phyloP scores from a whole-genome alignment of 495 filamentous ascomycete genomes.

The Daldinia decipiens region DNA sequence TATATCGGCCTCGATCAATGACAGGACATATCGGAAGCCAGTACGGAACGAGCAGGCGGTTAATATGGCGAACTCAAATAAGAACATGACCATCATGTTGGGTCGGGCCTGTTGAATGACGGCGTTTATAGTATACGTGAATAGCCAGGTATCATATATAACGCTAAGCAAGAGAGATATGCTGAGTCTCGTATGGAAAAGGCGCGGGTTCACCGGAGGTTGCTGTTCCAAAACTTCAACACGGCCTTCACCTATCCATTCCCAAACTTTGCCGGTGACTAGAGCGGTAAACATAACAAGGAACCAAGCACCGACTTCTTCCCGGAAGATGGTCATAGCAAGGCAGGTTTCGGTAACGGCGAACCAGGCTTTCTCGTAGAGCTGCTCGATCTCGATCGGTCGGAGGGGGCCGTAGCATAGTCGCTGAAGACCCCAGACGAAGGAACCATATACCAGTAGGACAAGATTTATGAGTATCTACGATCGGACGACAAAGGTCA shows the following conservation, averaged over 20 bases:
- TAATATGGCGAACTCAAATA: conserved; percentile 94
- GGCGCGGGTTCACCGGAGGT: conserved; percentile 84
- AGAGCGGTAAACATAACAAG: conserved; percentile 93
- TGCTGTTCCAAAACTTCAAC: conserved; percentile 96
- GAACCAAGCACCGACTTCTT: conserved; percentile 93
- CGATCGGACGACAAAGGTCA: conserved; percentile 20
- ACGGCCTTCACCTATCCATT: conserved; percentile 95
- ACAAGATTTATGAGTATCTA: conserved; percentile 90
- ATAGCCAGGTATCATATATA: conserved; percentile 77
- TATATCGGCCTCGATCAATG: conserved; percentile 80
- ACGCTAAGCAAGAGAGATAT: conserved; percentile 81
- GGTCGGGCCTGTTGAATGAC: conserved; percentile 87
- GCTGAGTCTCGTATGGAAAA: conserved; percentile 88
- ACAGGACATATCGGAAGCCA: conserved; percentile 77
- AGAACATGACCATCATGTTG: conserved; percentile 99
- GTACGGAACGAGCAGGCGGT: conserved; percentile 83
- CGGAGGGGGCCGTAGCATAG: conserved; percentile 92
- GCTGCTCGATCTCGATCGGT: conserved; percentile 92
- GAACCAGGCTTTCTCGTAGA: conserved; percentile 98
- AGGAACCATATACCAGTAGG: conserved; percentile 75
- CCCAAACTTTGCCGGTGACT: conserved; percentile 95
- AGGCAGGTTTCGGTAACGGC: conserved; percentile 95
- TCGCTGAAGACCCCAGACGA: conserved; percentile 87
- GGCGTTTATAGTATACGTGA: conserved; percentile 80
- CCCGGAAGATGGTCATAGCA: conserved; percentile 98